Conservation (phyloP, 2,329 filamentous ascomycete species). For the Ceratocystis alfenasii region DNA sequence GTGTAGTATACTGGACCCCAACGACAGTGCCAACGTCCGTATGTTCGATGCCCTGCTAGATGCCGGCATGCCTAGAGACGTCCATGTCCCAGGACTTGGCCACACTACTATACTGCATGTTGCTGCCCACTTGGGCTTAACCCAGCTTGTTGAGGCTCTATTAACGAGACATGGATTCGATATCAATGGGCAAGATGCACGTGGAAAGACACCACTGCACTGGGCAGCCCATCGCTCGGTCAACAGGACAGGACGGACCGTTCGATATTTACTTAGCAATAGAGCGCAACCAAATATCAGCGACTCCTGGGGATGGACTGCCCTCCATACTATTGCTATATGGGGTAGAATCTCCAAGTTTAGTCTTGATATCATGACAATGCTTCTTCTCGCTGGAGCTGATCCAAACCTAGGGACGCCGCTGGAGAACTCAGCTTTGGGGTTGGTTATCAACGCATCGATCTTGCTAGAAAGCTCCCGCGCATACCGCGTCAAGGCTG, state of each 20-base stretch:
- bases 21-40: conserved; percentile 1
- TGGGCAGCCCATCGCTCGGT: conserved; percentile 14
- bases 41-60: conserved; percentile 10
- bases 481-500: conserved; percentile 4
- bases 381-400: conserved; percentile 15
- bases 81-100: conserved; percentile 11
- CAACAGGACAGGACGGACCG: conserved; percentile 12
- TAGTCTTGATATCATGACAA: conserved; percentile 5
- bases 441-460: conserved; percentile 14
- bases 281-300: conserved; percentile 15
- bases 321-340: conserved; percentile 11
- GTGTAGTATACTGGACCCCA: background rate
- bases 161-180: conserved; percentile 14
- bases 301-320: conserved; percentile 14
- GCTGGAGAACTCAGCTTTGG: conserved; percentile 7
- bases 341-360: conserved; percentile 10
- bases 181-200: conserved; percentile 12
- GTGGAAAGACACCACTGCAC: conserved; percentile 15
- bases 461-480: background rate
- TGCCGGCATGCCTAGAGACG: conserved; percentile 14
- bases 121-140: conserved; percentile 11
- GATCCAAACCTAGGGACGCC: conserved; percentile 14
- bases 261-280: conserved; percentile 15
- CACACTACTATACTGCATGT: conserved; percentile 11
- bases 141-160: conserved; percentile 14